These are phyloP conservation scores for Neopestalotiopsis clavispora DNA, from an alignment of 2,329 filamentous ascomycete genomes.

Conservation along the genomic window DNA sequence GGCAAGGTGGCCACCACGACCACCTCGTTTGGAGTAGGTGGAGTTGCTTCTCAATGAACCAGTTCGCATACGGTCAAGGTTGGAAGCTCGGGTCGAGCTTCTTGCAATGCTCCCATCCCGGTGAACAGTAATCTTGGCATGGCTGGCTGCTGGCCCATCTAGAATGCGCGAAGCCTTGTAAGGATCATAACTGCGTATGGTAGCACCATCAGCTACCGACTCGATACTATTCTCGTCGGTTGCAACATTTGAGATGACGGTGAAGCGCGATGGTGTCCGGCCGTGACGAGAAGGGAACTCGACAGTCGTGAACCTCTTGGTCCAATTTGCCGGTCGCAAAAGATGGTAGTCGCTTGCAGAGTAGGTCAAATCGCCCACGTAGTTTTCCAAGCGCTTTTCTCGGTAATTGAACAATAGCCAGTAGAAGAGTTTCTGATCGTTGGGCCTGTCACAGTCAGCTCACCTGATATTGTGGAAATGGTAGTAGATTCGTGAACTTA, in stretches of 20 bases:
- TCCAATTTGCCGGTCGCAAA: slow-evolving; percentile 62
- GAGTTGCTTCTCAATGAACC: slow-evolving; percentile 40
- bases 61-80: slow-evolving; percentile 37
- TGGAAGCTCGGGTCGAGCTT: slow-evolving; percentile 30
- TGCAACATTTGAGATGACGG: slow-evolving; percentile 67
- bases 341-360: slow-evolving; percentile 93
- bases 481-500: slow-evolving; percentile 44
- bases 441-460: slow-evolving; percentile 59
- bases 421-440: slow-evolving; percentile 95
- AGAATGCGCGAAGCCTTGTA: slow-evolving; percentile 71
- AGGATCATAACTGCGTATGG: slow-evolving; percentile 77
- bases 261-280: slow-evolving; percentile 64
- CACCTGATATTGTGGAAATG: slow-evolving; percentile 26
- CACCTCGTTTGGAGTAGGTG: slow-evolving; percentile 29
- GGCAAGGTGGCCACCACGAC: slow-evolving; percentile 31
- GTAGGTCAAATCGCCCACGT: slow-evolving; percentile 78
- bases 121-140: slow-evolving; percentile 73
- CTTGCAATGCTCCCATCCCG: slow-evolving; percentile 47
- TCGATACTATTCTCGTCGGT: slow-evolving; percentile 45
- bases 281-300: slow-evolving; percentile 58
- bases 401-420: slow-evolving; percentile 81
- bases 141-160: slow-evolving; percentile 56
- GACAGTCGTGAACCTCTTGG: slow-evolving; percentile 65
- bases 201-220: slow-evolving; percentile 44
- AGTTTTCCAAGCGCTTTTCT: slow-evolving; percentile 86